A percentile compares a stretch with the other conserved stretches of the same genome.
Evolutionary conservation across 176 grass and related monocot genomes (phyloP).

Genomic region (Dendrocalamus sinicus): DNA sequence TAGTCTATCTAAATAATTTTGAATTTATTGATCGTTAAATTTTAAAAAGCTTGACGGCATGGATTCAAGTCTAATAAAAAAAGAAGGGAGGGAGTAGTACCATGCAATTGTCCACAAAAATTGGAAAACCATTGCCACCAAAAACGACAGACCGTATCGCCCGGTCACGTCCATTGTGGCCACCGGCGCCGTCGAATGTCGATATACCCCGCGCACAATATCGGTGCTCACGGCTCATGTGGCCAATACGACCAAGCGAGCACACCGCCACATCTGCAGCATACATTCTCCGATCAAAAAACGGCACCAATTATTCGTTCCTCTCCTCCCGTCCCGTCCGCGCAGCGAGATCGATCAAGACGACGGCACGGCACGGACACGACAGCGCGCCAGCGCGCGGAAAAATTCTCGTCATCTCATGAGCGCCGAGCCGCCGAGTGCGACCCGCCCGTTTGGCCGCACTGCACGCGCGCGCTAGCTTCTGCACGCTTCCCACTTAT

Average conservation of each 20-base stretch:
- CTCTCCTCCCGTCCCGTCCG: neutral
- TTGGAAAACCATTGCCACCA: neutral
- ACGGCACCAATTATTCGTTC: neutral
- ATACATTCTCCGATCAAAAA: neutral
- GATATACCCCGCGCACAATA: neutral
- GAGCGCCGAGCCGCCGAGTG: neutral
- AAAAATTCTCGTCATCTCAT: neutral
- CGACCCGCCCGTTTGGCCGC: neutral
- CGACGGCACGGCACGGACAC: neutral
- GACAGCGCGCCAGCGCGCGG: neutral
- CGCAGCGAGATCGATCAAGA: neutral
- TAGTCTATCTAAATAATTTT: too few species aligned
- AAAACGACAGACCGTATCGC: conserved; percentile 4
- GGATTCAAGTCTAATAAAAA: too few species aligned
- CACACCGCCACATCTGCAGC: neutral
- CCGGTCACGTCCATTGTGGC: conserved; percentile 21
- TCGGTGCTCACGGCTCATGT: neutral
- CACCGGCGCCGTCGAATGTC: neutral
- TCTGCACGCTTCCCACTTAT: neutral
- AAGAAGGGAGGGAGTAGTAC: too few species aligned
- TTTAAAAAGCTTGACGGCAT: too few species aligned
- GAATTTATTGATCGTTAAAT: too few species aligned
- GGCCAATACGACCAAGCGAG: neutral
- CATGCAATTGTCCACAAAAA: neutral
- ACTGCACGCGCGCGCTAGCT: neutral